These are phyloP conservation scores for Metschnikowia borealis DNA, from an alignment of 805 yeast species.

Conservation along the genomic window DNA sequence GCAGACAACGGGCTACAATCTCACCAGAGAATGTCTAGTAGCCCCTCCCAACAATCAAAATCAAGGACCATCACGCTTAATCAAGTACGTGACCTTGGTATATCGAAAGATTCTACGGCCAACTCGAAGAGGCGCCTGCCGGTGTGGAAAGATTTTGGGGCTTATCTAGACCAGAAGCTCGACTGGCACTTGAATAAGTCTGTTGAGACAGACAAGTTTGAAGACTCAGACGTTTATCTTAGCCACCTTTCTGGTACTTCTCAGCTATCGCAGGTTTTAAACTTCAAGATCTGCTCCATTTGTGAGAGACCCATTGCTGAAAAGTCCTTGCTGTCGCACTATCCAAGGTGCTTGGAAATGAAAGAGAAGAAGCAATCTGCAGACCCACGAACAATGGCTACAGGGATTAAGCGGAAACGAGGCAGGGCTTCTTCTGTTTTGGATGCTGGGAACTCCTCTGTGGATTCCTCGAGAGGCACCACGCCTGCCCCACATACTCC, in stretches of 20 bases:
- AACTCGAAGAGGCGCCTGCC: constrained; percentile 16
- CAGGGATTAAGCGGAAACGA: constrained; percentile 24
- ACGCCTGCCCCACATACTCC: constrained; percentile 36
- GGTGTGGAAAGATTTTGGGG: constrained; percentile 45
- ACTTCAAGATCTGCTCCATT: constrained; percentile 36
- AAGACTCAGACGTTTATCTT: constrained; percentile 20
- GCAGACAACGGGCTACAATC: constrained; percentile 3
- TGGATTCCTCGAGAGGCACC: constrained; percentile 36
- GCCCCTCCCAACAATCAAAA: constrained; percentile 8
- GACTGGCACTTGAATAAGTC: constrained; percentile 23
- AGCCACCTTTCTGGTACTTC: constrained; percentile 25
- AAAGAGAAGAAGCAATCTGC: constrained; percentile 27
- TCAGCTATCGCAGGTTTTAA: constrained; percentile 30
- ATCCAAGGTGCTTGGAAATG: constrained; percentile 36
- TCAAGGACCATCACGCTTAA: constrained; percentile 16
- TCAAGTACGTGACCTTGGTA: constrained; percentile 14
- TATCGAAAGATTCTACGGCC: constrained; percentile 3
- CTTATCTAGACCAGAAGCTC: constrained; percentile 37
- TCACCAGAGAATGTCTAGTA: constrained; percentile 15
- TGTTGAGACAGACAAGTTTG: constrained; percentile 8
- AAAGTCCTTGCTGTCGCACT: constrained; percentile 30
- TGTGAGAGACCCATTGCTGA: constrained; percentile 41
- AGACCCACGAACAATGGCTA: constrained; percentile 12
- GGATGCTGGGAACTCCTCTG: constrained; percentile 36
- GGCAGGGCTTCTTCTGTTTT: constrained; percentile 25